These are phyloP conservation scores for Omphalea diandra DNA, from an alignment of 441 rosid species.

Conservation along the genomic window DNA sequence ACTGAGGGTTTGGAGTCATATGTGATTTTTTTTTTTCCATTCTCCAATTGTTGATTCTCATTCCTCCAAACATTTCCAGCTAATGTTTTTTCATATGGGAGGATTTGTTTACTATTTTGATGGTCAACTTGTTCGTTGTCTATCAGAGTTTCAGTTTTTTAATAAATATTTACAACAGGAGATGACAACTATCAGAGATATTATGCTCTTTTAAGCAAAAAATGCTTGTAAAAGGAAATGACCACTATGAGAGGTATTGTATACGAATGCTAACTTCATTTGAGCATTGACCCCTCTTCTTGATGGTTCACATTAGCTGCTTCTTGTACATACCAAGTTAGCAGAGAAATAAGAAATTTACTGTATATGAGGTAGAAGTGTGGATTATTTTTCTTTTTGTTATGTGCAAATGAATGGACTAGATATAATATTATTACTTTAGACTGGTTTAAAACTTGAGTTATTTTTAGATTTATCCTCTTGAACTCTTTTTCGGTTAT, in stretches of 20 bases:
- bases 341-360: not conserved
- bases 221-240: no score
- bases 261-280: not conserved
- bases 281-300: not conserved
- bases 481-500: not conserved
- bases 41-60: not conserved
- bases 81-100: not conserved
- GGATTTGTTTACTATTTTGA: not conserved
- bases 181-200: no score
- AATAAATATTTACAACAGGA: not conserved
- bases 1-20: not conserved
- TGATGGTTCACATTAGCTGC: not conserved
- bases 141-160: not conserved
- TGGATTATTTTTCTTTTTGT: conserved; percentile 1
- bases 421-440: not conserved
- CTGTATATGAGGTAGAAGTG: not conserved
- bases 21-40: not conserved
- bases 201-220: no score
- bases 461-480: not conserved
- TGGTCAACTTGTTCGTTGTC: not conserved
- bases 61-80: not conserved
- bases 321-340: not conserved
- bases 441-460: not conserved
- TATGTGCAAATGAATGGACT: not conserved
- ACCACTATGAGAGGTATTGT: no score